A percentile compares a stretch with the other conserved stretches of the same genome.
Evolutionary conservation across 176 grass and related monocot genomes (phyloP).

Genomic region (Oryza punctata): DNA sequence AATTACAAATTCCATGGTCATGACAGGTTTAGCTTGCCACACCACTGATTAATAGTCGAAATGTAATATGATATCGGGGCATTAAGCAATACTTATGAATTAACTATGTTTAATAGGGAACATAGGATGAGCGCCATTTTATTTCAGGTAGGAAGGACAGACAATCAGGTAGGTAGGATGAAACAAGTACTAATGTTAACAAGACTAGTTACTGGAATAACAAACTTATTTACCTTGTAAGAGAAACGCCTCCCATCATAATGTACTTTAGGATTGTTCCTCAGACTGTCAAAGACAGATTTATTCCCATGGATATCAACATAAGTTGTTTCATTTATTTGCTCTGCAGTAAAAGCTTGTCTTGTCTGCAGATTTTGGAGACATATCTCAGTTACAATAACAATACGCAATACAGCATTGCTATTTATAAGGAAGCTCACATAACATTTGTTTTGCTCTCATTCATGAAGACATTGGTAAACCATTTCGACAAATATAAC

Average conservation of each 20-base stretch:
- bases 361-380: conserved; percentile 68
- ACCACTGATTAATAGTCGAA: not conserved
- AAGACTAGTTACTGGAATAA: not conserved
- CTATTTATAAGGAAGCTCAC: conserved; percentile 9
- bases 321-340: conserved; percentile 88
- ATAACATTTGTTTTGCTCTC: not conserved
- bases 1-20: not conserved
- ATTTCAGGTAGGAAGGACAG: not conserved
- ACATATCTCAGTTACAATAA: conserved; percentile 3
- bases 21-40: not conserved
- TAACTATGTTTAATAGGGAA: not conserved
- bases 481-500: not conserved
- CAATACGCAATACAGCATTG: not conserved
- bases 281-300: conserved; percentile 76
- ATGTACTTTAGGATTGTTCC: conserved; percentile 79
- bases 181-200: conserved; percentile 28
- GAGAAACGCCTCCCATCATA: conserved; percentile 84
- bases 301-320: conserved; percentile 88
- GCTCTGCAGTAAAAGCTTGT: conserved; percentile 65
- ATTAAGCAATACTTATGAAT: conserved; percentile 11
- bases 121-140: not conserved
- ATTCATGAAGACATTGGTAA: not conserved
- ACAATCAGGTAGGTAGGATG: not conserved
- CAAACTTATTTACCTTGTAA: conserved; percentile 75
- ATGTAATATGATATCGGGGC: not conserved